Evolutionary conservation across 176 grass and related monocot species (phyloP).

Genomic region (Urochloa ruziziensis): DNA sequence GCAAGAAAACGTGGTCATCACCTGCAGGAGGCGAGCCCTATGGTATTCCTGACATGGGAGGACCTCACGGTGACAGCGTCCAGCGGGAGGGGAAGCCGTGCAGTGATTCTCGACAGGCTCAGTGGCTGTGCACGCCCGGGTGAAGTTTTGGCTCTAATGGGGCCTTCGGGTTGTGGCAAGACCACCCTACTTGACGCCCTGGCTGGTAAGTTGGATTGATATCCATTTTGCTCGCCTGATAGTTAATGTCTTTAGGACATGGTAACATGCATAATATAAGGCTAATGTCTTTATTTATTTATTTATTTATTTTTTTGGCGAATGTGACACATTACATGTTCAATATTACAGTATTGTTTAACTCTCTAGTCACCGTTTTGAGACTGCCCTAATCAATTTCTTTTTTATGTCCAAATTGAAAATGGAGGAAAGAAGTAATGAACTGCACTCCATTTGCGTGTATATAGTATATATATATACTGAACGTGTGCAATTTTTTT

Average conservation of each 20-base stretch:
- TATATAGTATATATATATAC: not conserved
- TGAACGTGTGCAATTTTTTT: too few relatives aligned
- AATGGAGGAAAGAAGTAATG: too few relatives aligned
- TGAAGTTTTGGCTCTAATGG: not conserved
- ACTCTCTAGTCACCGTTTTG: too few relatives aligned
- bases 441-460: too few relatives aligned
- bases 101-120: not conserved
- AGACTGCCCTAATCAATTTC: too few relatives aligned
- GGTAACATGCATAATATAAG: not conserved
- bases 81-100: not conserved
- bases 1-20: too few relatives aligned
- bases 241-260: not conserved
- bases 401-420: too few relatives aligned
- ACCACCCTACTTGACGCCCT: not conserved
- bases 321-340: too few relatives aligned
- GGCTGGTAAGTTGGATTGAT: not conserved
- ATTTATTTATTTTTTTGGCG: too few relatives aligned
- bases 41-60: constrained; percentile 20
- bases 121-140: not conserved
- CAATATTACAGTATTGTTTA: too few relatives aligned
- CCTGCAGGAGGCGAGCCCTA: not conserved
- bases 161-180: not conserved
- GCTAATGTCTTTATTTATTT: not conserved
- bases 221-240: not conserved
- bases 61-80: not conserved